A percentile compares a stretch with the other conserved stretches of the same genome.
Conservation (phyloP, 768 basidiomycete genomes). For the Agrocybe pediades region DNA sequence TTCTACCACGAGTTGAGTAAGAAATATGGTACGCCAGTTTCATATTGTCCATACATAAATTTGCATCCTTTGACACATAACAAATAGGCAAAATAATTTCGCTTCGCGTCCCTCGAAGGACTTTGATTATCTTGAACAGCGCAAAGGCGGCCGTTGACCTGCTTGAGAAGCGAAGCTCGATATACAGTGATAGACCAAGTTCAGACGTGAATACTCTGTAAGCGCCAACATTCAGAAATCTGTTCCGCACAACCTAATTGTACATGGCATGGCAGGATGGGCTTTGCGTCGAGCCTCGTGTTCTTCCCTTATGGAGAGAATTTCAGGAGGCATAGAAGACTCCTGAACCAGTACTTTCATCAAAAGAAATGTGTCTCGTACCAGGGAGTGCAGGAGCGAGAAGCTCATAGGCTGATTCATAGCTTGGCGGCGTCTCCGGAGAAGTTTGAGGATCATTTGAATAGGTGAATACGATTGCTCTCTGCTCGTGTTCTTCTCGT, state of each 20-base stretch:
- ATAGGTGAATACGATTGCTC: not conserved
- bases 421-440: slow-evolving; percentile 29
- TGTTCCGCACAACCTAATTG: too few species aligned
- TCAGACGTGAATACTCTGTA: too few species aligned
- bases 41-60: too few species aligned
- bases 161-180: not conserved
- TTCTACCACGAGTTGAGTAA: too few species aligned
- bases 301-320: slow-evolving; percentile 51
- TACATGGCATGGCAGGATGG: slow-evolving; percentile 36
- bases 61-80: too few species aligned
- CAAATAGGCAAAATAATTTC: too few species aligned
- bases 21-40: too few species aligned
- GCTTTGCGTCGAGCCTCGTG: slow-evolving; percentile 51
- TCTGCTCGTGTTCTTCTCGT: not conserved
- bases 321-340: slow-evolving; percentile 45
- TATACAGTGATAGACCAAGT: not conserved
- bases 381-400: slow-evolving; percentile 37
- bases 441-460: not conserved
- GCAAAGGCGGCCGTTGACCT: not conserved
- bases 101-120: too few species aligned
- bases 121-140: not conserved
- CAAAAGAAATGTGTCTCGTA: slow-evolving; percentile 38
- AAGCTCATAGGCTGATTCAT: slow-evolving; percentile 44
- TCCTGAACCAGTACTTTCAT: slow-evolving; percentile 46
- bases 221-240: too few species aligned